A percentile compares a stretch with the other conserved stretches of the same genome.
Evolutionary conservation across 2,329 filamentous ascomycete genomes (phyloP).

Genomic region (Ophiostoma sp.): DNA sequence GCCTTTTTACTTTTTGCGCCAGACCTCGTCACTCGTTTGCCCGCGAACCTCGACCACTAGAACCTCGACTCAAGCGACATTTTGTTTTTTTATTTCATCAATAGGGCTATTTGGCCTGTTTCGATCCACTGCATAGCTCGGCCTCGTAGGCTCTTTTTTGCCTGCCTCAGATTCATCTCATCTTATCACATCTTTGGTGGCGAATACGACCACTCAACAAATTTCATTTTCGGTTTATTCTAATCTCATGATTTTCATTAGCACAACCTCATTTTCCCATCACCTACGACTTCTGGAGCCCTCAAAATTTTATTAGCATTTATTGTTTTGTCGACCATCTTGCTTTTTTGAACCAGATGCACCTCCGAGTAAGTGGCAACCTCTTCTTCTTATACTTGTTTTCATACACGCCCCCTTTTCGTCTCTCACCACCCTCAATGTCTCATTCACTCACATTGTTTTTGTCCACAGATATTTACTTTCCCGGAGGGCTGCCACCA

Average conservation of each 20-base stretch:
- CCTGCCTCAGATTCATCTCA: not conserved
- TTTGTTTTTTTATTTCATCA: not conserved
- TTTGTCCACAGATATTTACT: not conserved
- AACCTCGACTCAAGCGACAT: not conserved
- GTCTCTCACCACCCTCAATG: not conserved
- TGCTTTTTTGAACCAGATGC: not conserved
- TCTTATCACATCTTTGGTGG: not conserved
- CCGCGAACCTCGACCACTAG: not conserved
- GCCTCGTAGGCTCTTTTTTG: not conserved
- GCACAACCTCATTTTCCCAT: not conserved
- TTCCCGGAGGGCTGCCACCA: slow-evolving; percentile 16
- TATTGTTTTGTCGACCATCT: not conserved
- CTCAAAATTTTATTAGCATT: not conserved
- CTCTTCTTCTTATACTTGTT: not conserved
- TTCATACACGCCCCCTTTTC: not conserved
- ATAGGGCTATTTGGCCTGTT: not conserved
- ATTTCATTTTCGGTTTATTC: not conserved
- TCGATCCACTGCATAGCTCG: not conserved
- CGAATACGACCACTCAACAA: not conserved
- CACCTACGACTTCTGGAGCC: not conserved
- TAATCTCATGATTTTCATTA: not conserved
- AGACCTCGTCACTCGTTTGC: not conserved
- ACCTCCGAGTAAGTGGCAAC: slow-evolving; percentile 10
- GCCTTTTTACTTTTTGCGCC: not conserved
- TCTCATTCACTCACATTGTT: not conserved